Base-by-base conservation (phyloP, 257 asterid genomes). In the Plectranthus barbatus region DNA sequence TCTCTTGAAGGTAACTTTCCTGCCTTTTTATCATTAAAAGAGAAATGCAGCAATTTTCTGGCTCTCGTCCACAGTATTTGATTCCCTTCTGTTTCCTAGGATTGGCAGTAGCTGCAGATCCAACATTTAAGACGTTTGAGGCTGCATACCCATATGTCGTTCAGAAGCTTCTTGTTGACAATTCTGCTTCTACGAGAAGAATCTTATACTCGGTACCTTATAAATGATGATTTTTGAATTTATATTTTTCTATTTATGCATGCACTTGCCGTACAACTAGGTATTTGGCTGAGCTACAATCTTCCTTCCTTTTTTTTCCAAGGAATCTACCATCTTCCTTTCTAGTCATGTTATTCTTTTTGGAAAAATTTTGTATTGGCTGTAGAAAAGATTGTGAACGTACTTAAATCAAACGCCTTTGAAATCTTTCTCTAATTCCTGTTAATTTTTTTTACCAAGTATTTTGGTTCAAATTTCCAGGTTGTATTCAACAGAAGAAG, bases 81-180 rank as follows among this genome's bases (percentile, higher is more conserved):
- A 26, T 26, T 26, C 31, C 9, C 11, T 47, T 57, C 55, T 78
- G 34, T 64, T 70, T 67, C 51, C 13, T 77, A 92, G 99, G 99
- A 56, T 77, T 89, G 80, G 99, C 99, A 18, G 81, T 86, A 67
- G 95, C 97, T 75, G 95, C 83, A 71, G 95, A 92, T 77, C 99
- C 97, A 72, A 74, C 67, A 37, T 92, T 92, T 60, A 92, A 75
- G 83, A 86, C 97, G 17, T 92, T 89, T 77, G 97, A 89, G 79
- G 96, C 99, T 73, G 95, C 97, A 60, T 89, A 87, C 60, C 97
- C 96, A 9, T 87, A 80, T 64, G 99, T 92, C 64, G 88, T 89
- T 76, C 91, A 82, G 75, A 92, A 92, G 78, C 99, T 92, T 81
- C 97, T 92, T 46, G 68, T 77, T 60, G 97, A 92, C 59, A 87